A percentile compares a stretch with the other conserved stretches of the same genome.
Conservation (phyloP, 2,329 filamentous ascomycete genomes). For the Proliferodiscus dingleyae region DNA sequence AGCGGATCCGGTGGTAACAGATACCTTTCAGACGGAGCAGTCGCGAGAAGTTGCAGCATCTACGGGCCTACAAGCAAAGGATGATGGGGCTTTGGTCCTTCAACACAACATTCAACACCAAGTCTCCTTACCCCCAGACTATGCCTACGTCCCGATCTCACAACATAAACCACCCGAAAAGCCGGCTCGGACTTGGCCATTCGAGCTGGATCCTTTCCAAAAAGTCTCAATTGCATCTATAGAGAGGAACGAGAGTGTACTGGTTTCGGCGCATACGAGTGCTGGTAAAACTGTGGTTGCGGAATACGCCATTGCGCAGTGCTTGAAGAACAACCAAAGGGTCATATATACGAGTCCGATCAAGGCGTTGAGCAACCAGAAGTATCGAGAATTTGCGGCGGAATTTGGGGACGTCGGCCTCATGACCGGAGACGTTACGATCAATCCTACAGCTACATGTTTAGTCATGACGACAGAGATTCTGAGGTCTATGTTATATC, state of each 20-base stretch:
- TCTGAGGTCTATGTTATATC: constrained; percentile 95
- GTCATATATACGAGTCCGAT: constrained; percentile 99
- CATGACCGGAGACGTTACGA: constrained; percentile 99
- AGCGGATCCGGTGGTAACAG: constrained; percentile 78
- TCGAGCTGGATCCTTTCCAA: constrained; percentile 96
- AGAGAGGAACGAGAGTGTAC: constrained; percentile 89
- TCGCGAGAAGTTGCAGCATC: constrained; percentile 78
- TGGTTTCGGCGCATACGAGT: constrained; percentile 95
- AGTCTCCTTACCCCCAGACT: constrained; percentile 88
- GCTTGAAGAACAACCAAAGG: constrained; percentile 92
- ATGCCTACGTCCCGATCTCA: constrained; percentile 91
- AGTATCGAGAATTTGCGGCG: constrained; percentile 92
- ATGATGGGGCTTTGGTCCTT: constrained; percentile 62
- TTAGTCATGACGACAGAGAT: constrained; percentile 99
- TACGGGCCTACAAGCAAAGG: constrained; percentile 29
- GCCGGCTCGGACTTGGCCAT: constrained; percentile 79
- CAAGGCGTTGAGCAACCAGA: constrained; percentile 97
- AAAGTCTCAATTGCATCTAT: constrained; percentile 92
- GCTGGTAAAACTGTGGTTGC: constrained; percentile 98
- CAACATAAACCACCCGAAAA: constrained; percentile 86
- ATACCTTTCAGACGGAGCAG: constrained; percentile 91
- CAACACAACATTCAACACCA: constrained; percentile 99
- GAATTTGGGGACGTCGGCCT: constrained; percentile 96
- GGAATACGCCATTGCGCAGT: constrained; percentile 97
- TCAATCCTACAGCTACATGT: constrained; percentile 96